These are phyloP conservation scores for Groenewaldozyma auringiensis DNA, from an alignment of 1,139 yeast species.

Conservation along the genomic window DNA sequence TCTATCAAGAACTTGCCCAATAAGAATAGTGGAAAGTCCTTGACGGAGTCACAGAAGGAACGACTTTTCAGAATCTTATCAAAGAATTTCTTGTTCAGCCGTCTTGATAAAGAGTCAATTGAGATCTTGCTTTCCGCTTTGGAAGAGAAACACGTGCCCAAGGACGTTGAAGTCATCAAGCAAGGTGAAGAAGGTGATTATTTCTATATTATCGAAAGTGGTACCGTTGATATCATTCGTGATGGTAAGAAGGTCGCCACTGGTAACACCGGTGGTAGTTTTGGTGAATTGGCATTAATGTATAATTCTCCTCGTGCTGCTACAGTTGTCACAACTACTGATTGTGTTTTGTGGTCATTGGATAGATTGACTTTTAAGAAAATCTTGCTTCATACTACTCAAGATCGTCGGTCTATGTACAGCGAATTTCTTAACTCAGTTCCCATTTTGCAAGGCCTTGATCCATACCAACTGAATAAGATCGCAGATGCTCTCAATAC, in stretches of 20 bases:
- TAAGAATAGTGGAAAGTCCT: conserved; percentile 7
- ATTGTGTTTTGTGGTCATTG: conserved; percentile 78
- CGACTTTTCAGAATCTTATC: conserved; percentile 66
- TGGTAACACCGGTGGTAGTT: conserved; percentile 78
- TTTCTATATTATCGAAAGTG: conserved; percentile 82
- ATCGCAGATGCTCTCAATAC: conserved; percentile 91
- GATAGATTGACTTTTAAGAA: conserved; percentile 91
- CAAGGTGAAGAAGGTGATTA: conserved; percentile 98
- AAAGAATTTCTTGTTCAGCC: conserved; percentile 74
- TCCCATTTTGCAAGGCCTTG: conserved; percentile 62
- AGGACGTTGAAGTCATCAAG: conserved; percentile 62
- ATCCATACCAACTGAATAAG: conserved; percentile 81
- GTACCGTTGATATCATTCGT: conserved; percentile 73
- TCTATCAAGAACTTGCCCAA: conserved; percentile 11
- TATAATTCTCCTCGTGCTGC: conserved; percentile 98
- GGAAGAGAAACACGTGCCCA: conserved; percentile 56
- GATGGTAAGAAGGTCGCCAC: conserved; percentile 67
- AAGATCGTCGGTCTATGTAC: conserved; percentile 82
- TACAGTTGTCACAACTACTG: conserved; percentile 70
- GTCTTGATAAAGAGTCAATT: conserved; percentile 64
- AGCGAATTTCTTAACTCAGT: conserved; percentile 85
- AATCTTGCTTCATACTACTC: conserved; percentile 82
- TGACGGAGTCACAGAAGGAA: conserved; percentile 47
- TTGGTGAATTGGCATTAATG: conserved; percentile 96
- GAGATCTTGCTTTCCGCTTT: conserved; percentile 75